Evolutionary conservation across 345 rosid species (phyloP).

Genomic region (Hirschfeldia incana): DNA sequence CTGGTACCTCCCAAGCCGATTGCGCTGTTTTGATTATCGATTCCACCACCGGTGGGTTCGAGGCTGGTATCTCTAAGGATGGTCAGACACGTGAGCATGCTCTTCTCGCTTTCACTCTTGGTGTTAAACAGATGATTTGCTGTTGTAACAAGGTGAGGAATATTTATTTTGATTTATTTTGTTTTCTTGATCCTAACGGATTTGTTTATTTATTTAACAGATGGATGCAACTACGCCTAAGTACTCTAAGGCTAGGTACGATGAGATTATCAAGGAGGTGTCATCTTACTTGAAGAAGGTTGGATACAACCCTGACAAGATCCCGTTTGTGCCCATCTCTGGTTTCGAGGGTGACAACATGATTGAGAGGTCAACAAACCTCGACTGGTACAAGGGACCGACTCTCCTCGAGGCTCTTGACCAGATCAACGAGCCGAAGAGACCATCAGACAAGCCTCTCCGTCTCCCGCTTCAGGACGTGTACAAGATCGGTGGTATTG

Average conservation of each 20-base stretch:
- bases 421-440: constrained; percentile 58
- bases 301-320: constrained; percentile 52
- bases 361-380: constrained; percentile 57
- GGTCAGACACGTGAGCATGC: not conserved
- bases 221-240: constrained; percentile 58
- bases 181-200: too few relatives aligned
- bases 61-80: not conserved
- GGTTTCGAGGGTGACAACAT: constrained; percentile 58
- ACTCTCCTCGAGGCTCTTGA: constrained; percentile 53
- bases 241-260: constrained; percentile 54
- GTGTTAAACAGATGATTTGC: not conserved
- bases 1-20: not conserved
- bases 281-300: constrained; percentile 58
- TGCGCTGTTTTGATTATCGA: not conserved
- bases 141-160: not conserved
- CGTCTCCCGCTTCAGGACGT: constrained; percentile 88
- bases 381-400: constrained; percentile 58
- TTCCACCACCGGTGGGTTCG: not conserved
- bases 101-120: not conserved
- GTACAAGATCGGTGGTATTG: constrained; percentile 87
- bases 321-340: constrained; percentile 51
- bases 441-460: constrained; percentile 88
- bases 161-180: too few relatives aligned
- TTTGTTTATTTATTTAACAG: not conserved
- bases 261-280: constrained; percentile 54